Conservation (phyloP, 2,329 filamentous ascomycete species). For the Neopestalotiopsis sp. region DNA sequence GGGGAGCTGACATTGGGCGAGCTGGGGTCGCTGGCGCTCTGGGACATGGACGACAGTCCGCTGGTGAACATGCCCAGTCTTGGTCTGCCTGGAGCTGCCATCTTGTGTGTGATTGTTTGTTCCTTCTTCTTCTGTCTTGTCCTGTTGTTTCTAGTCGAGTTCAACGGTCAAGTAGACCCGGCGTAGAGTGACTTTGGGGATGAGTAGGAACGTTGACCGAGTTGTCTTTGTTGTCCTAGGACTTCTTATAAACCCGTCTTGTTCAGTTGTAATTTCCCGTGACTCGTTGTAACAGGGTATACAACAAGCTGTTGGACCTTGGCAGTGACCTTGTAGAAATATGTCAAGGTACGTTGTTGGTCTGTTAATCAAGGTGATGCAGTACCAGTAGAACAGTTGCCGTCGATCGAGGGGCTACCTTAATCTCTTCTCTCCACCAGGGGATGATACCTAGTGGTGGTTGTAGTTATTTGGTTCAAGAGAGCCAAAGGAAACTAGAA, state of each 20-base stretch:
- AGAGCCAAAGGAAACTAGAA: neutral
- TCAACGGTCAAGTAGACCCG: neutral
- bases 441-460: neutral
- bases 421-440: neutral
- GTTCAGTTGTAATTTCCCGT: neutral
- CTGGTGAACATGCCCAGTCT: slow-evolving; percentile 64
- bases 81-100: slow-evolving; percentile 48
- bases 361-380: neutral
- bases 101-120: slow-evolving; percentile 36
- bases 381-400: neutral
- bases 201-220: neutral
- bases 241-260: neutral
- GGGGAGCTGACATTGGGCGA: slow-evolving; percentile 69
- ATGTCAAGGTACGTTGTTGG: neutral
- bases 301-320: neutral
- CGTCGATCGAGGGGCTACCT: neutral
- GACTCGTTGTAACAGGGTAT: neutral
- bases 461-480: neutral
- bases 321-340: neutral
- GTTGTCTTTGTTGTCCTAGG: neutral
- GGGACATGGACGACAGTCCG: slow-evolving; percentile 65
- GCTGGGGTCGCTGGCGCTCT: slow-evolving; percentile 59
- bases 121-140: neutral
- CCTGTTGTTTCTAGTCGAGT: neutral
- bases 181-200: neutral